Evolutionary conservation across 768 basidiomycete species (phyloP).

Genomic region (Baorangia bicolor): DNA sequence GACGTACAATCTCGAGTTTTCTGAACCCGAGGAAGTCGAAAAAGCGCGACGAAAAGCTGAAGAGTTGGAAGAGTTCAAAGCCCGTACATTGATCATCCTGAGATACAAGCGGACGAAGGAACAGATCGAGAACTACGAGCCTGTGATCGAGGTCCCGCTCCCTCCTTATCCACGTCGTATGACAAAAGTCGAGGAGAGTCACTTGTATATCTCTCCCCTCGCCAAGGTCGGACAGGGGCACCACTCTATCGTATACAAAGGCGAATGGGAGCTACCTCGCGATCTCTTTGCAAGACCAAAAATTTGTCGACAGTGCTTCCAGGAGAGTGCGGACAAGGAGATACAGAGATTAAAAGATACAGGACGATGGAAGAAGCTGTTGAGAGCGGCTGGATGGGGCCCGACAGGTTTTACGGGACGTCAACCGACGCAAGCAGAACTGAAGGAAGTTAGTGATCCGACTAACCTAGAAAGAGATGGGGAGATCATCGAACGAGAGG

Average conservation of each 20-base stretch:
- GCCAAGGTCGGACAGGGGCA: constrained; percentile 43
- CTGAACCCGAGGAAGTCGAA: not conserved
- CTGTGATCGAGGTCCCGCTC: constrained; percentile 30
- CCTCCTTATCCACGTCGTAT: constrained; percentile 24
- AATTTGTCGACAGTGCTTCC: constrained; percentile 41
- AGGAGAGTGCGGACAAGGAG: constrained; percentile 29
- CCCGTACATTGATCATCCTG: constrained; percentile 19
- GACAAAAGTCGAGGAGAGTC: constrained; percentile 38
- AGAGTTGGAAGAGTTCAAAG: constrained; percentile 12
- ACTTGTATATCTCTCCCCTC: constrained; percentile 46
- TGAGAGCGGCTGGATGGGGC: constrained; percentile 11
- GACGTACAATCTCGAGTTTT: constrained; percentile 30
- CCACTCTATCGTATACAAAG: constrained; percentile 53
- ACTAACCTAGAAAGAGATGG: not conserved
- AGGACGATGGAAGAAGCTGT: constrained; percentile 21
- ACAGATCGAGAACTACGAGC: constrained; percentile 25
- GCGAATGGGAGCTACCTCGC: constrained; percentile 53
- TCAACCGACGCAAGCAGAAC: not conserved
- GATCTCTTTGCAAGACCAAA: constrained; percentile 33
- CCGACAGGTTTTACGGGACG: constrained; percentile 4
- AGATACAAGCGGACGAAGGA: constrained; percentile 19
- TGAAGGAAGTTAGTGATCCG: not conserved
- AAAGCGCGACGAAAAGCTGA: constrained; percentile 5
- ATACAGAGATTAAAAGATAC: constrained; percentile 21
- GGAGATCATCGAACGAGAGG: constrained; percentile 19